Conservation (phyloP, 805 yeast genomes). For the Ogataea glucozyma region DNA sequence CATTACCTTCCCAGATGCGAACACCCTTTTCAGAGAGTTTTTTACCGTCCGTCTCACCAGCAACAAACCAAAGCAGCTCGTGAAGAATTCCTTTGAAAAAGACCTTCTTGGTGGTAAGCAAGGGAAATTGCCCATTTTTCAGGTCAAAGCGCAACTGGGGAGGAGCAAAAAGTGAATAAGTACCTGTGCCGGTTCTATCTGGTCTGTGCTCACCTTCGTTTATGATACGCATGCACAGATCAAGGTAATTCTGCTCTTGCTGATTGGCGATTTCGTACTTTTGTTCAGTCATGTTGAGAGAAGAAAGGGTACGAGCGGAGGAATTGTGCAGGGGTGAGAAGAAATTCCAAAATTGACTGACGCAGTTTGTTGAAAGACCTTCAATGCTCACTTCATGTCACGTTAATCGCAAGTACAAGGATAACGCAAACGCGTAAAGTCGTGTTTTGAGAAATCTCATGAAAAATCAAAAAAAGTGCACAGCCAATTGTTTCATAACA, state of each 20-base stretch:
- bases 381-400: too few relatives aligned
- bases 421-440: too few relatives aligned
- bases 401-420: too few relatives aligned
- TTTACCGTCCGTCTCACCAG: constrained; percentile 88
- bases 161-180: constrained; percentile 88
- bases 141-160: constrained; percentile 88
- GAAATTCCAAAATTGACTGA: too few relatives aligned
- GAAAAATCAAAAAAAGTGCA: neutral
- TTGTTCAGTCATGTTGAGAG: constrained; percentile 4
- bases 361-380: too few relatives aligned
- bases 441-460: too few relatives aligned
- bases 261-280: constrained; percentile 25
- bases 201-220: constrained; percentile 87
- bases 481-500: too few relatives aligned
- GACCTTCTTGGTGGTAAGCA: constrained; percentile 90
- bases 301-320: neutral
- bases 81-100: constrained; percentile 86
- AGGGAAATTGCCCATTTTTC: constrained; percentile 72
- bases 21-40: constrained; percentile 78
- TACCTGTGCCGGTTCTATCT: constrained; percentile 98
- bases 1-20: constrained; percentile 99
- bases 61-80: constrained; percentile 90
- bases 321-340: neutral
- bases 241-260: constrained; percentile 82
- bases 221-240: constrained; percentile 74